Conservation (phyloP, 331 rosid species). For the Acacia concinna region DNA sequence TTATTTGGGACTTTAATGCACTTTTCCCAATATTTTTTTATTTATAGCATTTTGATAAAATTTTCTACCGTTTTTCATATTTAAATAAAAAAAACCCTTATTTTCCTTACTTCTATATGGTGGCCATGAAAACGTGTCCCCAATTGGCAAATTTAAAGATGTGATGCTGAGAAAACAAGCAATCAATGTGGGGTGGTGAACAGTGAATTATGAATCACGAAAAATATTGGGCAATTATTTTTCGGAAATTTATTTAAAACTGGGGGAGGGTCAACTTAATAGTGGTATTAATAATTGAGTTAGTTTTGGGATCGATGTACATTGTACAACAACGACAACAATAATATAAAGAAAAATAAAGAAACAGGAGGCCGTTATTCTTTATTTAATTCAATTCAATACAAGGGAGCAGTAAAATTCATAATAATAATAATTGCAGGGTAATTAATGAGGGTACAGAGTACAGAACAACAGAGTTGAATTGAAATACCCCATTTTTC, state of each 20-base stretch:
- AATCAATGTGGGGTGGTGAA: background rate
- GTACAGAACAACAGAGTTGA: background rate
- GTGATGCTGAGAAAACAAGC: background rate
- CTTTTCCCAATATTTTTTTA: no score
- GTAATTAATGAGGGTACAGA: conserved; percentile 33
- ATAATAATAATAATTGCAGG: conserved; percentile 30
- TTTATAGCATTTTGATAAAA: no score
- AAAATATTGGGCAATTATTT: conserved; percentile 4
- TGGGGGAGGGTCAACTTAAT: background rate
- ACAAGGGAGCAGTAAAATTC: background rate
- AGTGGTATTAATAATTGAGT: background rate
- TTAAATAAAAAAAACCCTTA: no score
- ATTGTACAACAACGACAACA: background rate
- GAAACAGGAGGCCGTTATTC: conserved; percentile 34
- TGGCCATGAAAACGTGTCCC: conserved; percentile 14
- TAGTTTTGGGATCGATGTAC: conserved; percentile 43
- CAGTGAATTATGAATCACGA: background rate
- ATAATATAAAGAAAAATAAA: background rate
- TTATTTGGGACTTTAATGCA: no score
- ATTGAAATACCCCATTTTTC: conserved; percentile 32
- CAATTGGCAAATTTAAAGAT: conserved; percentile 11
- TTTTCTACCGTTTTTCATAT: no score
- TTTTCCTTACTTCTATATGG: no score
- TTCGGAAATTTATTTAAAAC: background rate
- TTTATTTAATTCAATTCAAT: background rate